Percentiles rank a stretch among this genome's conserved stretches.
phyloP scores from a whole-genome alignment of 208 protist genomes.

The Leishmania amazonensis region DNA sequence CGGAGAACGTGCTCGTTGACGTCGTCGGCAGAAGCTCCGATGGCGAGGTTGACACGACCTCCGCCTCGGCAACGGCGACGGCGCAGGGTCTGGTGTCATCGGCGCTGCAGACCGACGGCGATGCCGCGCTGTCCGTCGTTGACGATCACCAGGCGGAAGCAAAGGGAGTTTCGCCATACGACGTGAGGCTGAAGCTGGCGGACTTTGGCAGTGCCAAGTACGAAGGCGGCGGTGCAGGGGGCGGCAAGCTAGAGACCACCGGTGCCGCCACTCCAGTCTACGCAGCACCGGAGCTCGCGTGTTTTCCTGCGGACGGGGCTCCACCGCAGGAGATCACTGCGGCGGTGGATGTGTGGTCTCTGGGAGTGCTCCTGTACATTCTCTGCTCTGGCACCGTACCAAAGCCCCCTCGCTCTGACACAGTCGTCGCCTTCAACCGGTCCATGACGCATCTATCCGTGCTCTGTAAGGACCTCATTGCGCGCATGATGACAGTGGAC shows the following conservation, averaged over 20 bases:
- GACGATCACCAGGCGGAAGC: conserved; percentile 54
- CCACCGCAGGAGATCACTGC: conserved; percentile 16
- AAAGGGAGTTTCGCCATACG: conserved; percentile 36
- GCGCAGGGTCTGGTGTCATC: background rate
- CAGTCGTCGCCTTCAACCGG: conserved; percentile 26
- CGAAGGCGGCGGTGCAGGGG: conserved; percentile 25
- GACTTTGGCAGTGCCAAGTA: conserved; percentile 85
- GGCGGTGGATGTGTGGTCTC: conserved; percentile 70
- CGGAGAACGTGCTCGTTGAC: conserved; percentile 94
- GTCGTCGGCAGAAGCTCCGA: background rate
- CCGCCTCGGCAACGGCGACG: background rate
- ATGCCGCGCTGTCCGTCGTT: conserved; percentile 24
- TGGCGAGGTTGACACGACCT: background rate
- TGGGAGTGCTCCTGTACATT: conserved; percentile 78
- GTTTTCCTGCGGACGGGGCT: background rate
- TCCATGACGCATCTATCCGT: conserved; percentile 42
- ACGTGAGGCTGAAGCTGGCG: conserved; percentile 64
- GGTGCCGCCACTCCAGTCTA: conserved; percentile 58
- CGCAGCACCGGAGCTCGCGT: conserved; percentile 64
- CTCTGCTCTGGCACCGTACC: conserved; percentile 72
- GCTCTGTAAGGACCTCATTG: conserved; percentile 46
- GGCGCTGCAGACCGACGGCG: background rate
- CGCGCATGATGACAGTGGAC: conserved; percentile 42
- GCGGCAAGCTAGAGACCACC: conserved; percentile 12
- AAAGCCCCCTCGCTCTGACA: conserved; percentile 20